Conservation (phyloP, 192 early-diverging fungal species). For the Entomortierella chlamydospora region DNA sequence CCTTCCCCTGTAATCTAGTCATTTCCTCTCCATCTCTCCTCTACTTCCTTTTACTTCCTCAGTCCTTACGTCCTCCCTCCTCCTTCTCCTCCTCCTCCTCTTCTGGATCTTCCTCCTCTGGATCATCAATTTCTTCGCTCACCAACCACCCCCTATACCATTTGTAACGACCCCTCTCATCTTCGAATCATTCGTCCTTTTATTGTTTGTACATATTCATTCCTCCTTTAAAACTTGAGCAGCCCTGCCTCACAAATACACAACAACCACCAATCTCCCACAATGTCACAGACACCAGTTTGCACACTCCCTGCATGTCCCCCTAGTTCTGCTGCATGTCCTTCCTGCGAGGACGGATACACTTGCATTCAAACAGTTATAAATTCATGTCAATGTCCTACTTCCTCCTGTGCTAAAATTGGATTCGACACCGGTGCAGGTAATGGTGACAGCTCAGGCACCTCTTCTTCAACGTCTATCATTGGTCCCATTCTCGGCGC, state of each 20-base stretch:
- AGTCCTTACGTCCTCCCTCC: not conserved
- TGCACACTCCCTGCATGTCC: slow-evolving; percentile 3
- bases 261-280: too few species aligned
- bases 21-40: not conserved
- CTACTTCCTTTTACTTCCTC: not conserved
- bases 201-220: too few species aligned
- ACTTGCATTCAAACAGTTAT: slow-evolving; percentile 16
- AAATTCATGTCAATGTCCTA: slow-evolving; percentile 20
- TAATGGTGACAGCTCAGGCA: not conserved
- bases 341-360: slow-evolving; percentile 18
- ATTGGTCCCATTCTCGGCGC: slow-evolving; percentile 34
- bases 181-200: too few species aligned
- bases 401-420: slow-evolving; percentile 22
- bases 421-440: slow-evolving; percentile 17
- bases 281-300: not conserved
- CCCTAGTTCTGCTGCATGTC: slow-evolving; percentile 10
- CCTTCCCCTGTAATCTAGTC: not conserved
- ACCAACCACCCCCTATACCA: too few species aligned
- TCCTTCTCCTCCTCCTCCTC: not conserved
- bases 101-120: not conserved
- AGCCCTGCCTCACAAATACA: too few species aligned
- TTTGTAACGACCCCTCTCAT: slow-evolving; percentile 7
- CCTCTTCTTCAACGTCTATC: not conserved
- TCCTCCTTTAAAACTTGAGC: too few species aligned
- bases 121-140: not conserved